These are phyloP conservation scores for Niveomyces coronatus DNA, from an alignment of 2,329 filamentous ascomycete genomes.

Conservation along the genomic window DNA sequence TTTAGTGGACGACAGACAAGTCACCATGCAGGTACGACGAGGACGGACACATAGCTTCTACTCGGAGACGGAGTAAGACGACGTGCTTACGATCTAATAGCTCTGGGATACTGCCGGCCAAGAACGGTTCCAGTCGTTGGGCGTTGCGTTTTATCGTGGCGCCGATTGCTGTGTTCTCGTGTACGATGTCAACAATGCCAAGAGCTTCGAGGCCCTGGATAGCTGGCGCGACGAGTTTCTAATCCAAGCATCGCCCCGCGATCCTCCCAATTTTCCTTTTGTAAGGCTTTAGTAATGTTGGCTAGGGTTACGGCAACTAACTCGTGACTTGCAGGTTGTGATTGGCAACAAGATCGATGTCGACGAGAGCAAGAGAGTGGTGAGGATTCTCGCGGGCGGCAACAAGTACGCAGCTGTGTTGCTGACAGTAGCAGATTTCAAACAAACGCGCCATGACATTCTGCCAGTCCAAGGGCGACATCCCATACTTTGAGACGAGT, in stretches of 20 bases:
- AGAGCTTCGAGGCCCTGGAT: slow-evolving; percentile 96
- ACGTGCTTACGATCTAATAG: slow-evolving; percentile 31
- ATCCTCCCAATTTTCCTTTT: slow-evolving; percentile 96
- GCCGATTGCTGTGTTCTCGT: slow-evolving; percentile 97
- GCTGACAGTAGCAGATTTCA: slow-evolving; percentile 54
- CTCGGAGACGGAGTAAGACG: not conserved
- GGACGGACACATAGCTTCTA: slow-evolving; percentile 5
- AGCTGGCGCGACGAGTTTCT: slow-evolving; percentile 98
- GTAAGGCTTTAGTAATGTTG: slow-evolving; percentile 42
- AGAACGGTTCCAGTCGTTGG: slow-evolving; percentile 93
- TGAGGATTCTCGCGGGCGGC: slow-evolving; percentile 25
- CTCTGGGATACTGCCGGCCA: slow-evolving; percentile 98
- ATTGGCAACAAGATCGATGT: slow-evolving; percentile 99
- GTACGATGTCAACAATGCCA: slow-evolving; percentile 98
- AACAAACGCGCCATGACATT: slow-evolving; percentile 95
- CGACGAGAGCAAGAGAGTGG: slow-evolving; percentile 92
- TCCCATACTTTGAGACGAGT: slow-evolving; percentile 98
- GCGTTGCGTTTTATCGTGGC: slow-evolving; percentile 93
- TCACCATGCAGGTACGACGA: slow-evolving; percentile 82
- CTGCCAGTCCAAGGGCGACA: slow-evolving; percentile 93
- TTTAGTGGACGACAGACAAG: slow-evolving; percentile 88
- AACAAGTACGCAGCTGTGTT: not conserved
- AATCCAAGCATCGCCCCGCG: slow-evolving; percentile 91
- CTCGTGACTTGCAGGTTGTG: slow-evolving; percentile 57
- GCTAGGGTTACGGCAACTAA: slow-evolving; percentile 13